Conservation (phyloP, 1,284 basidiomycete species). For the Rugosomyces carneus region DNA sequence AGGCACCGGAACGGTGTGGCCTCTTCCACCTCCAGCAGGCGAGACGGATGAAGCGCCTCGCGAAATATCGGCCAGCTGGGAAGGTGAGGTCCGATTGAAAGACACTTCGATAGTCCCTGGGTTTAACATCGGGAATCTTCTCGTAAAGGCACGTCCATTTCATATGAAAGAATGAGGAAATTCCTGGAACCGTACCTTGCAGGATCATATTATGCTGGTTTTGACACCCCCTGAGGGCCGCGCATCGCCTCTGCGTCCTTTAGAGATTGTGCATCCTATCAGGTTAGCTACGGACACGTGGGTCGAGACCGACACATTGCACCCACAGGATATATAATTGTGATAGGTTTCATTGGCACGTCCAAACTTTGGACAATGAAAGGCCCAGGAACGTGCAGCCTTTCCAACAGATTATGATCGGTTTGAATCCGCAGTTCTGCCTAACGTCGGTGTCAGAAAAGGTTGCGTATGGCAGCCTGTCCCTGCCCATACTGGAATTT, state of each 20-base stretch:
- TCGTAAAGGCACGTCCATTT: conserved; percentile 29
- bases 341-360: too few relatives aligned
- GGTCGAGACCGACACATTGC: conserved; percentile 23
- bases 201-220: conserved; percentile 35
- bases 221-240: conserved; percentile 31
- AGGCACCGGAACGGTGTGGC: conserved; percentile 28
- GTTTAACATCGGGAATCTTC: conserved; percentile 28
- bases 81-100: conserved; percentile 33
- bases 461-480: conserved; percentile 6
- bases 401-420: conserved; percentile 4
- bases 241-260: conserved; percentile 28
- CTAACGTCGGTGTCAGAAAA: conserved; percentile 8
- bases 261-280: conserved; percentile 38
- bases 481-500: neutral
- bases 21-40: conserved; percentile 24
- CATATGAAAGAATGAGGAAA: neutral
- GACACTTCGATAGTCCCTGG: conserved; percentile 27
- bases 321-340: conserved; percentile 9
- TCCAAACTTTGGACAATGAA: too few relatives aligned
- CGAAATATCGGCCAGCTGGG: conserved; percentile 32
- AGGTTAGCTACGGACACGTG: conserved; percentile 41
- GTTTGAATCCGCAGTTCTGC: neutral
- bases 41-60: conserved; percentile 2
- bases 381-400: neutral
- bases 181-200: conserved; percentile 2